Conservation (phyloP, 495 filamentous ascomycete species). For the Lasiosphaeriaceae sp. region DNA sequence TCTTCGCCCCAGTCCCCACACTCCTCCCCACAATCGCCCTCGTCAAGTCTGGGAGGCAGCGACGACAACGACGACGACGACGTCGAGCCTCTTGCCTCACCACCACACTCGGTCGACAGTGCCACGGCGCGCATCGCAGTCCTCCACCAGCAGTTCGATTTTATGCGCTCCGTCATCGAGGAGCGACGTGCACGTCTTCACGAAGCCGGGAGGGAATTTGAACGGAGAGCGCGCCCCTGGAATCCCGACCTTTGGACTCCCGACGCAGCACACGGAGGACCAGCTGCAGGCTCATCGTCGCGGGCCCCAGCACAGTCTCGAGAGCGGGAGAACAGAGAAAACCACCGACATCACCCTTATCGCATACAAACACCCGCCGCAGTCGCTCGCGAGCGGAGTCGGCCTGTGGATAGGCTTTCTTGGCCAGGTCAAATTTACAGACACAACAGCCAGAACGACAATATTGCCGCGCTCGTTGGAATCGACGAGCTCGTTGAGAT, state of each 20-base stretch:
- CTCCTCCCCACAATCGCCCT: background rate
- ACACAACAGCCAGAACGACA: background rate
- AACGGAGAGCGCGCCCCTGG: background rate
- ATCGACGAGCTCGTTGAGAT: constrained; percentile 16
- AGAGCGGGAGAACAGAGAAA: background rate
- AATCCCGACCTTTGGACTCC: background rate
- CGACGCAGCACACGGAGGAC: too few species aligned
- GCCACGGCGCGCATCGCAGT: background rate
- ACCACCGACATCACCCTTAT: constrained; percentile 5
- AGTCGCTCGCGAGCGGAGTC: background rate
- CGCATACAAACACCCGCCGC: background rate
- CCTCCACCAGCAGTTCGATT: background rate
- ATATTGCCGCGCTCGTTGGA: too few species aligned
- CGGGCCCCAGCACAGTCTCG: background rate
- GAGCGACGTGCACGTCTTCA: background rate
- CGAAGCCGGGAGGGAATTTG: background rate
- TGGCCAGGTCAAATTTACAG: background rate
- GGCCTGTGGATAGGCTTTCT: background rate
- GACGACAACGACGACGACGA: background rate
- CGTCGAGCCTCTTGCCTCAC: background rate
- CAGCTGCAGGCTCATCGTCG: too few species aligned
- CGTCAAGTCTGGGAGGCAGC: too few species aligned
- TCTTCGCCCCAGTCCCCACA: background rate
- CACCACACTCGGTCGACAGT: background rate
- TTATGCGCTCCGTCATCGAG: background rate